Percentiles rank a stretch among this genome's conserved stretches.
Conservation (phyloP, 192 early-diverging fungal genomes). For the Coemansia sp. region DNA sequence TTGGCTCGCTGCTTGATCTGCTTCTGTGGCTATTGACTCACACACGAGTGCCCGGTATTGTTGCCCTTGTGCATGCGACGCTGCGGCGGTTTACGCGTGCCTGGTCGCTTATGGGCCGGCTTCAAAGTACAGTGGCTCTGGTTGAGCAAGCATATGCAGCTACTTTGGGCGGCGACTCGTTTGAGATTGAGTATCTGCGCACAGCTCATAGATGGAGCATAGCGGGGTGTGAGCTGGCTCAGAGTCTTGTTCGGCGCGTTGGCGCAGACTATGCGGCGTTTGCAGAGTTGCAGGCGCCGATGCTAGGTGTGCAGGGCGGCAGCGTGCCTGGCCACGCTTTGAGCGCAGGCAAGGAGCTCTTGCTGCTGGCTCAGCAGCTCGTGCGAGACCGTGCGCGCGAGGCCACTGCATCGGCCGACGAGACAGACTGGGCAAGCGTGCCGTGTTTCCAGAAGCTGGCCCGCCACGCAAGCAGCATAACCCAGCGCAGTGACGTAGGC, state of each 20-base stretch:
- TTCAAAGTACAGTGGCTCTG: constrained; percentile 20
- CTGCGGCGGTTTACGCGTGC: constrained; percentile 20
- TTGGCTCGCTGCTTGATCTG: constrained; percentile 32
- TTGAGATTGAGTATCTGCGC: constrained; percentile 38
- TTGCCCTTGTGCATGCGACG: constrained; percentile 14
- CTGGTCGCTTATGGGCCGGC: constrained; percentile 32
- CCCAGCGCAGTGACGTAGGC: constrained; percentile 16
- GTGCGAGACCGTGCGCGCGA: constrained; percentile 23
- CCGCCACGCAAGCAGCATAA: constrained; percentile 14
- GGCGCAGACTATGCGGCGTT: constrained; percentile 23
- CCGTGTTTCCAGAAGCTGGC: constrained; percentile 45
- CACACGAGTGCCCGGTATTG: constrained; percentile 12
- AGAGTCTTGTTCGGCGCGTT: background rate
- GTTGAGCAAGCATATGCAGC: constrained; percentile 7
- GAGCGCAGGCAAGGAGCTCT: constrained; percentile 21
- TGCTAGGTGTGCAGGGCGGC: constrained; percentile 15
- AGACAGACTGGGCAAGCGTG: constrained; percentile 28
- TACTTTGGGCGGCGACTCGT: constrained; percentile 1
- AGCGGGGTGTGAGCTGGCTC: background rate
- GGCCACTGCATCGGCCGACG: constrained; percentile 17
- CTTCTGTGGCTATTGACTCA: constrained; percentile 43
- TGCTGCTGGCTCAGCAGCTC: constrained; percentile 40
- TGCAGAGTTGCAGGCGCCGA: constrained; percentile 13
- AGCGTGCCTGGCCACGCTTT: constrained; percentile 10
- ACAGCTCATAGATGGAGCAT: constrained; percentile 26